Conservation (phyloP, 106 monocot species). For the Apostasia shenzhenica region DNA sequence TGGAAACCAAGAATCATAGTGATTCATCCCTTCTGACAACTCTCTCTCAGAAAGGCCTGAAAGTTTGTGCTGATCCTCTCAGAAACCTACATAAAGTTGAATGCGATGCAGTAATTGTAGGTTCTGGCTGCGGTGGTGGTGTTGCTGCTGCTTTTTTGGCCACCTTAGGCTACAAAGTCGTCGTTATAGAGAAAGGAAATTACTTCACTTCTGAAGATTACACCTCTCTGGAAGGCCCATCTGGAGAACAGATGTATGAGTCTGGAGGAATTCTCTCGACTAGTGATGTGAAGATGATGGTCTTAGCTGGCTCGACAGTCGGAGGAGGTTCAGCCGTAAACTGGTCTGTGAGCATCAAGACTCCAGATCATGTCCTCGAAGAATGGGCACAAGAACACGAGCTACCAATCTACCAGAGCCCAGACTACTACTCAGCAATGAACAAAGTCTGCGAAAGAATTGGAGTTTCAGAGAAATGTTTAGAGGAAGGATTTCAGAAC, state of each 20-base stretch:
- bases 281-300: conserved; percentile 31
- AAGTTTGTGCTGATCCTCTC: conserved; percentile 15
- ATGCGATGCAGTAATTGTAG: conserved; percentile 74
- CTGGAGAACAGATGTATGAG: conserved; percentile 53
- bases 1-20: conserved; percentile 38
- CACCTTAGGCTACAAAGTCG: conserved; percentile 51
- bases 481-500: conserved; percentile 74
- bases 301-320: conserved; percentile 59
- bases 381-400: conserved; percentile 58
- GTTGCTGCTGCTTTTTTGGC: conserved; percentile 83
- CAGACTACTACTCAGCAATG: conserved; percentile 63
- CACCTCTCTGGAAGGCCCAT: conserved; percentile 50
- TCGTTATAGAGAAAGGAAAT: conserved; percentile 85
- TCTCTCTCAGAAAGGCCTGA: conserved; percentile 47
- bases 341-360: conserved; percentile 64
- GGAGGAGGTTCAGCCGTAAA: conserved; percentile 74
- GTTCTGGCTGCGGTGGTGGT: conserved; percentile 86
- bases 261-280: conserved; percentile 36
- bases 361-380: conserved; percentile 39
- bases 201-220: conserved; percentile 71
- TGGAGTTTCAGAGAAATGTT: conserved; percentile 56
- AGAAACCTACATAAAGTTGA: conserved; percentile 24
- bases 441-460: conserved; percentile 61
- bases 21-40: conserved; percentile 43
- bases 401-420: conserved; percentile 32